Evolutionary conservation across 2,329 filamentous ascomycete species (phyloP).

Genomic region (Ambrosiella beaveri): DNA sequence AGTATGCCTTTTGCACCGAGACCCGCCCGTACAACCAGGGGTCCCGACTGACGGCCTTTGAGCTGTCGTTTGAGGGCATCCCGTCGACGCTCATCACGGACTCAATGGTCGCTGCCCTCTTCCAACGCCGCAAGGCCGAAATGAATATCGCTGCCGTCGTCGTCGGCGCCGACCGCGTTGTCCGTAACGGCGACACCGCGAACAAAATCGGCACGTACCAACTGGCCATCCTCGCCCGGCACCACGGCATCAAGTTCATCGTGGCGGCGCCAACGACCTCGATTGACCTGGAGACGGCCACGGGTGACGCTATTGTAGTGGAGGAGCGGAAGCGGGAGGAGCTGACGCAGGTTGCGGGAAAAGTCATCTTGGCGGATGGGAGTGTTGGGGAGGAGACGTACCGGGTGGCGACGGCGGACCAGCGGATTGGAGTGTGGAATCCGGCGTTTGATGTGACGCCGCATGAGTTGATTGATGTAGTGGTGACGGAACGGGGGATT

Average conservation of each 20-base stretch:
- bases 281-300: constrained; percentile 68
- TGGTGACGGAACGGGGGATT: constrained; percentile 83
- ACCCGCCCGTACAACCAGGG: constrained; percentile 97
- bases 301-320: constrained; percentile 68
- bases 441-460: constrained; percentile 94
- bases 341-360: constrained; percentile 70
- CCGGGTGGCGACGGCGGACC: constrained; percentile 62
- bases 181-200: constrained; percentile 90
- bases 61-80: constrained; percentile 85
- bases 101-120: constrained; percentile 84
- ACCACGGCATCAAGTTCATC: constrained; percentile 84
- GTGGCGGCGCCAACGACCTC: constrained; percentile 90
- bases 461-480: constrained; percentile 70
- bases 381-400: constrained; percentile 44
- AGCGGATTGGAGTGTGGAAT: constrained; percentile 80
- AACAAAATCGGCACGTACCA: constrained; percentile 97
- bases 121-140: constrained; percentile 42
- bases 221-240: constrained; percentile 71
- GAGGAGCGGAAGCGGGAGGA: constrained; percentile 72
- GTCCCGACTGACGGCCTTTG: constrained; percentile 83
- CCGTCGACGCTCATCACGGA: constrained; percentile 86
- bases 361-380: constrained; percentile 46
- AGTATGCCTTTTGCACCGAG: constrained; percentile 88
- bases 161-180: constrained; percentile 87
- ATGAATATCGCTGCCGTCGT: constrained; percentile 71